Conservation (phyloP, 1,284 basidiomycete genomes). For the Apiotrichum sp. region DNA sequence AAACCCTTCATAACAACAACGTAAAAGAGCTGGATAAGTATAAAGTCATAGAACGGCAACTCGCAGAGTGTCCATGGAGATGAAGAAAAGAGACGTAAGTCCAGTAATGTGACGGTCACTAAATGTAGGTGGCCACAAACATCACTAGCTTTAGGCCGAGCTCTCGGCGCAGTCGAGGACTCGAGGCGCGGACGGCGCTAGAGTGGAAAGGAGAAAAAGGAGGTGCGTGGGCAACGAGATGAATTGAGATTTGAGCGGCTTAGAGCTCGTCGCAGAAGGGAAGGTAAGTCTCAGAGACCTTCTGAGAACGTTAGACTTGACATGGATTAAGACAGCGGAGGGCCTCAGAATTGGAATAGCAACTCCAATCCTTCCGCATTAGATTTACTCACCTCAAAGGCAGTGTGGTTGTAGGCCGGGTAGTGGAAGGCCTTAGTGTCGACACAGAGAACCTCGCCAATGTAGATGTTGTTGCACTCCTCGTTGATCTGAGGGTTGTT, state of each 20-base stretch:
- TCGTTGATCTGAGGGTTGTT: slow-evolving; percentile 49
- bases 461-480: slow-evolving; percentile 47
- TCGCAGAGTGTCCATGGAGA: slow-evolving; percentile 9
- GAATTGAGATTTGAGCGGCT: not conserved
- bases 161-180: not conserved
- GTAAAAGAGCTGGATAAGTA: not conserved
- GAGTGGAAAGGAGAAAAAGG: not conserved
- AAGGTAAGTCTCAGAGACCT: slow-evolving; percentile 39
- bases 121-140: not conserved
- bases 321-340: too few relatives aligned
- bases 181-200: not conserved
- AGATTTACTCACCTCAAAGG: slow-evolving; percentile 30
- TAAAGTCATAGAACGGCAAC: slow-evolving; percentile 1
- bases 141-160: not conserved
- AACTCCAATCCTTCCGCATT: too few relatives aligned
- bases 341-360: too few relatives aligned
- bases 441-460: slow-evolving; percentile 48
- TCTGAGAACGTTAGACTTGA: slow-evolving; percentile 11
- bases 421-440: slow-evolving; percentile 38
- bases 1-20: slow-evolving; percentile 3
- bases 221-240: not conserved
- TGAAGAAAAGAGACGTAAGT: not conserved
- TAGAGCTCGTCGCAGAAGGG: slow-evolving; percentile 25
- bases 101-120: not conserved
- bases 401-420: slow-evolving; percentile 35